Base-by-base conservation (phyloP, 257 asterid species). In the Anisodus acutangulus region DNA sequence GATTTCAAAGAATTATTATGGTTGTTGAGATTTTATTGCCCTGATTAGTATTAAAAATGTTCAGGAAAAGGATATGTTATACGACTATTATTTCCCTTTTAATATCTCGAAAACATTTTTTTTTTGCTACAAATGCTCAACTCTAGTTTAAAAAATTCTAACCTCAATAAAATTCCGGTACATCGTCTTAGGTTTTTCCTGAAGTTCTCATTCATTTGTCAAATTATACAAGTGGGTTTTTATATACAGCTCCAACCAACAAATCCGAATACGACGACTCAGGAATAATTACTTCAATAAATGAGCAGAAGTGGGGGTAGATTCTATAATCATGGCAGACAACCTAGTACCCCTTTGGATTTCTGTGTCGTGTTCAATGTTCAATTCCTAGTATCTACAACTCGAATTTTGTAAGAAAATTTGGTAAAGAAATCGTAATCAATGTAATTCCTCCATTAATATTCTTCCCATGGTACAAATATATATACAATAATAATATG, bases 311-410 rank as follows among this genome's bases (percentile, higher is more conserved):
- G 16, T 70, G 55, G 22, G 51, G 16, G 15, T 69, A 41, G 78
- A 39, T 9, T 6, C 12, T 39, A 15, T 41, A 43, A 45, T 45
- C 59, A 63, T 22, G 37, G 69, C 41, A 19, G 69, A 63, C 69
- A 63, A 63, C 69, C 69, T 63, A 63, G 69, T 63, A 63, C 69
- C 39, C 39, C 41, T 63, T 22, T 63, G 13, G 69, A 19, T 63
- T 19, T 63, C 15, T 63, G 16, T 63, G 39, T 19, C 69, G 9
- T 63, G 39, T 22, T 53, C 57, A 53, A 53, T 53, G 15, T 53
- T 53, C 57, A 53, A 53, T 1, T 57, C 19, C 45, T 41, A 41
- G 4, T 2, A 41, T 53, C 16, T 53, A 53, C 17, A 11, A 11
- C 58, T 53, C 58, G 16, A 53, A 53, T 53, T 11, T 53, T 3